Conservation (phyloP, 371 early-diverging fungal species). For the Neoconidiobolus thromboides region DNA sequence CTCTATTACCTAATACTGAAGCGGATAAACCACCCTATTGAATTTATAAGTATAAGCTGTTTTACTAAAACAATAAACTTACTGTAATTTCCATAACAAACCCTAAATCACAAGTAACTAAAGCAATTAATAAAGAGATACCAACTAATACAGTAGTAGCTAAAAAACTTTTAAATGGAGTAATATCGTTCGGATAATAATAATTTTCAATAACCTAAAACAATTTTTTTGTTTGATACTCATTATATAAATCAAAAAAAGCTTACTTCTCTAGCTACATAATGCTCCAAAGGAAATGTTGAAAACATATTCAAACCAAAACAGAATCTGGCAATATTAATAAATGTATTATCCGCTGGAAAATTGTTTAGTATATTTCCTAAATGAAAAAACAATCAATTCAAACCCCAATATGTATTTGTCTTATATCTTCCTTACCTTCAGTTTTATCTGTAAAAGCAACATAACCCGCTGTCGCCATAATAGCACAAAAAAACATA, state of each 20-base stretch:
- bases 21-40: constrained; percentile 4
- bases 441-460: constrained; percentile 52
- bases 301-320: constrained; percentile 73
- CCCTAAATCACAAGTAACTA: constrained; percentile 47
- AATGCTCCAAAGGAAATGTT: constrained; percentile 51
- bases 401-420: too few species aligned
- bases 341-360: constrained; percentile 39
- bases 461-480: constrained; percentile 43
- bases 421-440: constrained; percentile 13
- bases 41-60: neutral
- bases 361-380: constrained; percentile 67
- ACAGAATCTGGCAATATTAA: constrained; percentile 56
- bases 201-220: constrained; percentile 35
- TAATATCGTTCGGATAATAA: constrained; percentile 29
- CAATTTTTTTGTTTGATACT: neutral
- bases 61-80: constrained; percentile 41
- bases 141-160: constrained; percentile 40
- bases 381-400: constrained; percentile 5
- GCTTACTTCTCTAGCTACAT: constrained; percentile 56
- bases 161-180: constrained; percentile 27
- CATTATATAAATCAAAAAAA: neutral
- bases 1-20: constrained; percentile 1
- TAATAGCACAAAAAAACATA: constrained; percentile 34
- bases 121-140: constrained; percentile 28
- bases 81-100: constrained; percentile 59